Evolutionary conservation across 2,329 filamentous ascomycete genomes (phyloP), one percentile per base, ranked within the genome.

Genomic region (Neopestalotiopsis sp.): DNA sequence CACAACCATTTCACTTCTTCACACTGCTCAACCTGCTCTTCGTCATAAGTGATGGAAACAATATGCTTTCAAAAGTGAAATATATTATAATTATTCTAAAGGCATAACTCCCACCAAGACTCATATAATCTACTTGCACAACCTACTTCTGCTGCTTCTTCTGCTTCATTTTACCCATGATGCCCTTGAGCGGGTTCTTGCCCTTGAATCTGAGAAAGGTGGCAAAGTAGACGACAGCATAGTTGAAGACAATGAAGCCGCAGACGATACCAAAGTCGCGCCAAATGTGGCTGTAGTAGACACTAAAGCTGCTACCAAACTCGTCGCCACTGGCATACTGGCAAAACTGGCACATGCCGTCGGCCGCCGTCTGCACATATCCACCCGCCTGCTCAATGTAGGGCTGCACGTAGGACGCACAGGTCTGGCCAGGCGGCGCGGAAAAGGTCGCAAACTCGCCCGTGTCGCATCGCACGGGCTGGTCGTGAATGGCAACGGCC

Each of bases 381-480:
- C 91, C 90, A 0, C 90, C 89, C 0, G 84, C 81, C 65, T 86
- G 78, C 2, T 87, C 69, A 5, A 89, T 81, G 72, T 86, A 90
- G 1, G 74, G 56, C 3, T 74, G 71, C 75, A 91, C 76, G 75
- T 91, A 93, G n/a, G 85, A 73, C 1, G 74, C 80, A 75, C 91
- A 93, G 0, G 84, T 91, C 68, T 80, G 71, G 9, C 83, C 83
- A 1, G 75, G 69, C 0, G 87, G 85, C 0, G 93, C 88, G 28
- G 88, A 81, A 76, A 96, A 90, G 5, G 80, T 78, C 24, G 92
- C 81, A 68, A 88, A 82, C 77, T 96, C 93, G 74, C 90, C 91
- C 1, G 75, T 49, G 1, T 90, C 87, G 78, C 93, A 95, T 1
- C 76, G 73, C 30, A 93, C 88, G 0, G 75, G 58, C 0, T 87